Base-by-base conservation (phyloP, 805 yeast genomes). In the Wickerhamiella musiphila region DNA sequence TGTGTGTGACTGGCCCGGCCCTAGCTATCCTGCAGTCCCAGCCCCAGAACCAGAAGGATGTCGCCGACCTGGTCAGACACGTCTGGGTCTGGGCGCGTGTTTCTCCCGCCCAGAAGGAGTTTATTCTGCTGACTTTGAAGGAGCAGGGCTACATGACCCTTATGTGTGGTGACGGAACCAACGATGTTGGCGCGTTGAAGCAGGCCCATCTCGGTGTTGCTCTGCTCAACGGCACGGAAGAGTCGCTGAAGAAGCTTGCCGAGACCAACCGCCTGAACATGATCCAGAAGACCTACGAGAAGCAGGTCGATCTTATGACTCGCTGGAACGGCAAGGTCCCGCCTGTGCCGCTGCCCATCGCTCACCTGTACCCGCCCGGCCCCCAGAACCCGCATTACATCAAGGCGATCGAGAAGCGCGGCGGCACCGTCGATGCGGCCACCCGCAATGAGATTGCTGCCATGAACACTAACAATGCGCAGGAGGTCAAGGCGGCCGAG, bases 81-180 rank as follows among this genome's bases (percentile, higher is more conserved):
- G 75, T 95, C 12, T 90, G 95, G 95, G 79, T 90, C 29, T 90
- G 81, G 51, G 95, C 98, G 28, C 77, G 98, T 60, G 96, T 90
- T 20, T 86, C 96, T 5, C 98, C 98, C 25, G 50, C 77, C 17
- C 98, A 90, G 60, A 90, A 90, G 59, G 98, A 90, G 57, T 82
- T 77, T 44, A 73, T 90, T 46, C 64, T 90, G 48, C 75, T 73
- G 39, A 68, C 83, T 23, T 68, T 81, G 53, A 90, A 86, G 55
- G 74, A 71, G 40, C 66, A 81, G 53, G 94, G 94, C 17, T 90
- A 86, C 58, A 77, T 71, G 50, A 90, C 96, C 16, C 66, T 90
- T 47, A 90, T 90, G 98, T 90, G 98, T 59, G 98, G 98, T 65
- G 98, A 90, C 59, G 98, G 98, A 58, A 90, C 98, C n/a, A 90